Evolutionary conservation across 164 flowering plant species (phyloP), one percentile per base, ranked within the genome.

Genomic region (Magnolia officinalis): DNA sequence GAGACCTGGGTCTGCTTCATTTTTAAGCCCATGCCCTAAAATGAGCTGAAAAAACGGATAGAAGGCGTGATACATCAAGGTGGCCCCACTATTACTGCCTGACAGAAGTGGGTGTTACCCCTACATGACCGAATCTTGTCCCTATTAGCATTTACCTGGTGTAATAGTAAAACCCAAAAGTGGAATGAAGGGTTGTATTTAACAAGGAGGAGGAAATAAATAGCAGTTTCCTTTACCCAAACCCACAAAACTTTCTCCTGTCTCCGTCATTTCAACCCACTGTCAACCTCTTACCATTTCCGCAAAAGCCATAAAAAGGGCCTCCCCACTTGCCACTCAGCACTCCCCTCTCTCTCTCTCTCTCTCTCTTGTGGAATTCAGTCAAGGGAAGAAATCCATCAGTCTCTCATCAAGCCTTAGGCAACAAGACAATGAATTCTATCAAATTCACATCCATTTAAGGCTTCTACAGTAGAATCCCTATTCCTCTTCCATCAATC

Each of bases 241-340:
- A 52, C 59, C 59, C 59, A 52, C 59, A 9, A 18, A 49, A 55
- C 78, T 82, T 80, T 80, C 50, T 72, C 66, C 76, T 74, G 81
- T 76, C 78, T 67, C 72, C 78, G 72, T 76, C 81, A 20, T 71
- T 37, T 61, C 26, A 26, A 24, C 71, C 24, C 79, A 59, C 83
- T 78, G 75, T 71, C 79, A 83, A 74, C 80, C 80, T 80, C 76
- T 78, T 78, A 24, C 74, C 70, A 78, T 26, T 78, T 73, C 78
- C 81, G 74, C 74, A 83, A 71, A 71, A 78, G 74, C 81, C 82
- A 81, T 75, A 78, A 55, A 18, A 64, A 59, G 71, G 21, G 31
- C 75, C 59, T 72, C 70, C 71, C 77, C 63, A 72, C 73, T 75
- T 23, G 14, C 31, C 31, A 18, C 45, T 24, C 49, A 26, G 49